Conservation (phyloP, 202 grass and related monocot genomes). For the Cymbopogon flexuosus region DNA sequence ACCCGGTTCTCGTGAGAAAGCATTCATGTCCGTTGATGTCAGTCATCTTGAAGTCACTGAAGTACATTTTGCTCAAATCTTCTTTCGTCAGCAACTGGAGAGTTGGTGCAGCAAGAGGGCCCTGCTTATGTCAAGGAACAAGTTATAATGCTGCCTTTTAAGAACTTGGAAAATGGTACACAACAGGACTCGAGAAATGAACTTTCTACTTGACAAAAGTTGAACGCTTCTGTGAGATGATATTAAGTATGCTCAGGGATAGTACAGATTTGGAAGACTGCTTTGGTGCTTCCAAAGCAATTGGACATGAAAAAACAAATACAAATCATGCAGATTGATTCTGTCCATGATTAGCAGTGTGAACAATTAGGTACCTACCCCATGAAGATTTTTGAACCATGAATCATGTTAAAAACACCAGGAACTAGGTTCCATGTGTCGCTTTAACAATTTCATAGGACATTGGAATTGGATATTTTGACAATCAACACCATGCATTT, state of each 20-base stretch:
- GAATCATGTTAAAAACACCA: neutral
- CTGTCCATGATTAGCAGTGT: neutral
- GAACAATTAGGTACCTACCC: neutral
- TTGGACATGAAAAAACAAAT: neutral
- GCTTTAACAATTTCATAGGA: neutral
- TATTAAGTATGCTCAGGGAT: neutral
- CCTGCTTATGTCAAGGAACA: constrained; percentile 40
- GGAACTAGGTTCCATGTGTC: neutral
- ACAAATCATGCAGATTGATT: neutral
- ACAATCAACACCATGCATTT: constrained; percentile 3
- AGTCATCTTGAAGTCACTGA: constrained; percentile 78
- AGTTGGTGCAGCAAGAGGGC: constrained; percentile 79
- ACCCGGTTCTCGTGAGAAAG: constrained; percentile 96
- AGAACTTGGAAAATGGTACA: neutral
- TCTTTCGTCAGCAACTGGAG: constrained; percentile 83
- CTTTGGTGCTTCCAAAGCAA: neutral
- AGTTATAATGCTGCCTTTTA: neutral
- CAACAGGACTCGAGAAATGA: neutral
- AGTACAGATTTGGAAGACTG: neutral
- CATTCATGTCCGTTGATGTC: constrained; percentile 84
- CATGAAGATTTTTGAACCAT: neutral
- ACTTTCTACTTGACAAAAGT: neutral
- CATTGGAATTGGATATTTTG: neutral
- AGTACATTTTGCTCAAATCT: constrained; percentile 95
- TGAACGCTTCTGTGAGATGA: neutral